Percentiles rank a stretch among this genome's conserved stretches.
Conservation (phyloP, 805 yeast genomes). For the Ascoidea asiatica region DNA sequence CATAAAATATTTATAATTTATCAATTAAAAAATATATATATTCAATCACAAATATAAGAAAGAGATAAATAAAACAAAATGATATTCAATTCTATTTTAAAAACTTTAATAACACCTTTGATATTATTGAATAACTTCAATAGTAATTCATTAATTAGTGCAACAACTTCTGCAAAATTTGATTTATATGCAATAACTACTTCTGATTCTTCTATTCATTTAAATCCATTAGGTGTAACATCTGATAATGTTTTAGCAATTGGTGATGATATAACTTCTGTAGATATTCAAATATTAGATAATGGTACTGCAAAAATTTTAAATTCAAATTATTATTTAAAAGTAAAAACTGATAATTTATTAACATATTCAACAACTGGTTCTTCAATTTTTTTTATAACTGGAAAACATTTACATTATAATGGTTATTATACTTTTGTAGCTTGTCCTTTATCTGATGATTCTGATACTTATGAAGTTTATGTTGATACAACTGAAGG, state of each 20-base stretch:
- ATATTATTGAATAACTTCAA: too few relatives aligned
- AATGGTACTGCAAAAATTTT: slow-evolving; percentile 14
- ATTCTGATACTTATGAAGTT: slow-evolving; percentile 3
- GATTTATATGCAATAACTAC: slow-evolving; percentile 2
- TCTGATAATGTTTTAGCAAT: slow-evolving; percentile 11
- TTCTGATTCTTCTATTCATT: slow-evolving; percentile 4
- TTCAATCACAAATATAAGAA: too few relatives aligned
- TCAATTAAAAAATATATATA: too few relatives aligned
- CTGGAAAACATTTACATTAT: slow-evolving; percentile 8
- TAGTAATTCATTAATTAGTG: too few relatives aligned
- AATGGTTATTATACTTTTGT: slow-evolving; percentile 7
- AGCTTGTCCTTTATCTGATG: slow-evolving; percentile 7
- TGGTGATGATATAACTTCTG: slow-evolving; percentile 8
- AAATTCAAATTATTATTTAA: slow-evolving; percentile 13
- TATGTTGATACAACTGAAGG: slow-evolving; percentile 4
- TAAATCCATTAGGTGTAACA: slow-evolving; percentile 10
- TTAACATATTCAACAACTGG: slow-evolving; percentile 5
- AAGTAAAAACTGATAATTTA: slow-evolving; percentile 1
- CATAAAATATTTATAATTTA: too few relatives aligned
- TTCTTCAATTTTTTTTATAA: slow-evolving; percentile 7
- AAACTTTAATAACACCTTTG: too few relatives aligned
- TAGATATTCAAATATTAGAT: slow-evolving; percentile 13
- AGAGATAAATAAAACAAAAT: too few relatives aligned
- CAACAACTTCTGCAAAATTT: background rate
- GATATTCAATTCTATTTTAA: too few relatives aligned